Conservation (phyloP, 1,139 yeast genomes). For the Yamadazyma diospyri region DNA sequence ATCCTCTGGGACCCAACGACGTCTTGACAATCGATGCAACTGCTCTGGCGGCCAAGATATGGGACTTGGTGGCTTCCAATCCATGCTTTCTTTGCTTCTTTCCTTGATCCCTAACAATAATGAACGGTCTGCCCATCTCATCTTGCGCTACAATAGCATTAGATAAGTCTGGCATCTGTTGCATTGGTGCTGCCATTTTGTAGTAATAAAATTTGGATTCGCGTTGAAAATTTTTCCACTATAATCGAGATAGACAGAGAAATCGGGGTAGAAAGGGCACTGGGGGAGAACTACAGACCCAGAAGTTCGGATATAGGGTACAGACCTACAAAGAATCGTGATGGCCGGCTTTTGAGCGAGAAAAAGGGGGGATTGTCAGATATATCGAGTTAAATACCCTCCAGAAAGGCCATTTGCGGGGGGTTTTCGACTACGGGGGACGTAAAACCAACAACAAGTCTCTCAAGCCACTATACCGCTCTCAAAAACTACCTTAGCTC, state of each 20-base stretch:
- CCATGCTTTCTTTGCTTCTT: constrained; percentile 91
- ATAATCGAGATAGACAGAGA: too few relatives aligned
- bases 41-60: constrained; percentile 92
- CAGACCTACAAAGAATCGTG: too few relatives aligned
- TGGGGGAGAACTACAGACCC: too few relatives aligned
- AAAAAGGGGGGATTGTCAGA: too few relatives aligned
- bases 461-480: background rate
- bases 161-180: constrained; percentile 89
- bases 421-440: too few relatives aligned
- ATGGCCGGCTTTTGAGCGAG: too few relatives aligned
- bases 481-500: background rate
- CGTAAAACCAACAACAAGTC: too few relatives aligned
- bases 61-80: constrained; percentile 90
- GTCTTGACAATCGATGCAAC: constrained; percentile 91
- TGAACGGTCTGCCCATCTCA: constrained; percentile 98
- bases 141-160: constrained; percentile 98
- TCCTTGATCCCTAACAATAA: constrained; percentile 96
- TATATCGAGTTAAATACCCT: too few relatives aligned
- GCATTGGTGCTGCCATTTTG: constrained; percentile 29
- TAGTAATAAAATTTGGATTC: constrained; percentile 3
- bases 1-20: constrained; percentile 96
- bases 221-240: constrained; percentile 17
- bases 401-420: too few relatives aligned
- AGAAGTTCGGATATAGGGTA: too few relatives aligned
- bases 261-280: background rate